Conservation (phyloP, 805 yeast species). For the Monosporozyma aquatica region DNA sequence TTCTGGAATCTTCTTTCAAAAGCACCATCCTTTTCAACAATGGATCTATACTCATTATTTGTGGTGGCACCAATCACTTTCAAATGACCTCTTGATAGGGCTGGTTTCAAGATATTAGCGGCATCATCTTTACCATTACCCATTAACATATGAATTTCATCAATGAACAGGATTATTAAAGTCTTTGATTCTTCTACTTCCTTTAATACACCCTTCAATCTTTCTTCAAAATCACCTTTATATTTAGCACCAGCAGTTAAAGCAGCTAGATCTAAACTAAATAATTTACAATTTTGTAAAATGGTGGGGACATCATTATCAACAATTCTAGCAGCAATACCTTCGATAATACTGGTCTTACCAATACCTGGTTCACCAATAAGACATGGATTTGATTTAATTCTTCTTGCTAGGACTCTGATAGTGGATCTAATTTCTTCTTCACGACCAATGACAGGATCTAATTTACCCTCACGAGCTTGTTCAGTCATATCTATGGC, state of each 20-base stretch:
- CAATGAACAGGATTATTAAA: slow-evolving; percentile 84
- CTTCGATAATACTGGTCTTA: slow-evolving; percentile 96
- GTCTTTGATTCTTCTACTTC: slow-evolving; percentile 85
- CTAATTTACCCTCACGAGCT: slow-evolving; percentile 90
- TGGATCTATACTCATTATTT: slow-evolving; percentile 83
- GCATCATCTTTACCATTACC: slow-evolving; percentile 98
- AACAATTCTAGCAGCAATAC: slow-evolving; percentile 94
- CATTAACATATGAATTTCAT: slow-evolving; percentile 98
- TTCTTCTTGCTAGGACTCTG: slow-evolving; percentile 91
- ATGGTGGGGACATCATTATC: slow-evolving; percentile 93
- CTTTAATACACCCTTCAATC: slow-evolving; percentile 90
- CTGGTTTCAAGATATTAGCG: slow-evolving; percentile 93
- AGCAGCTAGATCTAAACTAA: slow-evolving; percentile 89
- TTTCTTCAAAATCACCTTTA: slow-evolving; percentile 97
- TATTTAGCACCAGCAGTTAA: slow-evolving; percentile 97
- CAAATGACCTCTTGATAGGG: slow-evolving; percentile 90
- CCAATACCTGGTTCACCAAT: slow-evolving; percentile 99
- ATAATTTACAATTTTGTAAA: slow-evolving; percentile 69
- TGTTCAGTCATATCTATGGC: slow-evolving; percentile 89
- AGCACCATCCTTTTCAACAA: slow-evolving; percentile 94
- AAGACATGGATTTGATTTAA: slow-evolving; percentile 91
- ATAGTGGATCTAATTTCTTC: slow-evolving; percentile 95
- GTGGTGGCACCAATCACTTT: slow-evolving; percentile 99
- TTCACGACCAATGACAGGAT: slow-evolving; percentile 98
- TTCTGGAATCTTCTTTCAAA: slow-evolving; percentile 97